phyloP scores from a whole-genome alignment of 2,329 filamentous ascomycete genomes.

The Thielaviopsis ethacetica region DNA sequence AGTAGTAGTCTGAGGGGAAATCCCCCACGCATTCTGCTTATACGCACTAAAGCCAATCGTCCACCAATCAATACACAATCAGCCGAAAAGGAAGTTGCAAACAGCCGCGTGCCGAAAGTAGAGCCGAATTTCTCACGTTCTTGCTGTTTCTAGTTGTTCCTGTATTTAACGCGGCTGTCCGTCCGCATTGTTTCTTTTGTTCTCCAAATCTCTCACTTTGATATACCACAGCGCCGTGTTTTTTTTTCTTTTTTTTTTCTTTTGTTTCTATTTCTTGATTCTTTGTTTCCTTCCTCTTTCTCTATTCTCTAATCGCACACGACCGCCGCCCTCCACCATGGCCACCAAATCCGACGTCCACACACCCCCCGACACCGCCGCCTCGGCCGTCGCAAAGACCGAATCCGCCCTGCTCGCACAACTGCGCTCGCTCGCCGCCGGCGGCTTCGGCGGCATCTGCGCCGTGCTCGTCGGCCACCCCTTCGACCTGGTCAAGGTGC shows the following conservation, averaged over 20 bases:
- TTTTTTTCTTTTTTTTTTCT: background rate
- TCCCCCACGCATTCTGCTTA: background rate
- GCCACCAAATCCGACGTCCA: constrained; percentile 13
- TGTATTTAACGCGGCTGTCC: background rate
- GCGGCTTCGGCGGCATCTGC: constrained; percentile 85
- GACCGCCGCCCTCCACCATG: background rate
- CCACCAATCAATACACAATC: no score
- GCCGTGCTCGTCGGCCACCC: constrained; percentile 91
- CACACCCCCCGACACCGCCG: constrained; percentile 15
- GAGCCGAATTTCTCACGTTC: background rate
- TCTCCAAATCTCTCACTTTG: background rate
- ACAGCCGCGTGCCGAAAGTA: constrained; percentile 3
- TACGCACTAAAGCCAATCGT: background rate
- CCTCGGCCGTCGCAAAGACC: constrained; percentile 13
- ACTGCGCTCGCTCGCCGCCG: constrained; percentile 70
- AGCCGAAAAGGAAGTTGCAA: background rate
- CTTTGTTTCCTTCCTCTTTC: background rate
- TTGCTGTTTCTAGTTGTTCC: background rate
- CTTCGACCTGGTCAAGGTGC: constrained; percentile 95
- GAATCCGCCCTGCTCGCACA: constrained; percentile 27
- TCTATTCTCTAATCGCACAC: background rate
- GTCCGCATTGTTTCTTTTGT: background rate
- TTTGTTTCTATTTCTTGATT: background rate
- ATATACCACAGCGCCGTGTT: background rate
- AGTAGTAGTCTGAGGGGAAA: no score